These are phyloP conservation scores for Ceratobasidium papillatum DNA, from an alignment of 1,284 basidiomycete genomes.

Conservation along the genomic window DNA sequence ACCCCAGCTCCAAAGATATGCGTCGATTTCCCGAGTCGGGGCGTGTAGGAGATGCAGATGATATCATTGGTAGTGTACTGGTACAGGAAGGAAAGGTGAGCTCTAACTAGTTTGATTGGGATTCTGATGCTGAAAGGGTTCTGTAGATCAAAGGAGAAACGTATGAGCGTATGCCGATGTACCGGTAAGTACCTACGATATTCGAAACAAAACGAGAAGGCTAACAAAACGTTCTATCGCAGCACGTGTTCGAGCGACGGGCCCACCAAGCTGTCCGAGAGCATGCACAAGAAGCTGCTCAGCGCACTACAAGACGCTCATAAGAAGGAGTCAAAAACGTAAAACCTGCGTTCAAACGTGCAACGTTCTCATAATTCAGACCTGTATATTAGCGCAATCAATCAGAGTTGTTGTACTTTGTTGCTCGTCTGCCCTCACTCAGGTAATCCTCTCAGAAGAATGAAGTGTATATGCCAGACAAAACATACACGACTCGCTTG, in stretches of 20 bases:
- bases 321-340: slow-evolving; percentile 46
- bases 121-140: neutral
- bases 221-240: neutral
- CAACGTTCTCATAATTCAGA: neutral
- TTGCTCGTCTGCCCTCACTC: neutral
- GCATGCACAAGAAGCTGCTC: slow-evolving; percentile 61
- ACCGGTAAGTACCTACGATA: slow-evolving; percentile 55
- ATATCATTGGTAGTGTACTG: slow-evolving; percentile 77
- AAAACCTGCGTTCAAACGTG: neutral
- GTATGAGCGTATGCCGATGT: slow-evolving; percentile 81
- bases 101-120: slow-evolving; percentile 3
- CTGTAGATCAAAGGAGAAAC: slow-evolving; percentile 70
- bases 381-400: slow-evolving; percentile 6
- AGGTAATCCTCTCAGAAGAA: neutral
- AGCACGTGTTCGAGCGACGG: slow-evolving; percentile 73
- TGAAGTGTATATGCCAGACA: slow-evolving; percentile 39
- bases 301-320: slow-evolving; percentile 50
- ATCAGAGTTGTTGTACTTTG: neutral
- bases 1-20: slow-evolving; percentile 58
- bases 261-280: slow-evolving; percentile 67
- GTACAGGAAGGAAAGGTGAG: slow-evolving; percentile 73
- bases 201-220: neutral
- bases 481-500: slow-evolving; percentile 40
- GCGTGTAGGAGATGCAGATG: slow-evolving; percentile 78
- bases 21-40: slow-evolving; percentile 70